Evolutionary conservation across 2,329 filamentous ascomycete species (phyloP), one percentile per base, ranked within the genome.

Genomic region (Pseudocercospora vitis): DNA sequence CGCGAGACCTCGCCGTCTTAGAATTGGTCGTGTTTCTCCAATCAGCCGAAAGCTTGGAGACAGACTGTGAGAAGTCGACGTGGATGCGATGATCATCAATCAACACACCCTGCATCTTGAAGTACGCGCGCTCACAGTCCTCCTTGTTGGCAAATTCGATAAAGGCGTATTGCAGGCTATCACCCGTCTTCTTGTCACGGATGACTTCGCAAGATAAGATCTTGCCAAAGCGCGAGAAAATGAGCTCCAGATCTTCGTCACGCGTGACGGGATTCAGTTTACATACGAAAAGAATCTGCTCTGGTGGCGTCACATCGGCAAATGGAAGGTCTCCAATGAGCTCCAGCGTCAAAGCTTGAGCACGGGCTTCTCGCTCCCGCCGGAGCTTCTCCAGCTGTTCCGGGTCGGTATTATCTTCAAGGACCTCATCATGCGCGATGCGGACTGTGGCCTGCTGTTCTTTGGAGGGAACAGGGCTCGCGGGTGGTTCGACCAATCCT

Each of bases 261-360:
- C 89, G 88, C 7, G 94, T 99, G 42, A 99, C 91, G 0, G 94
- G 94, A 65, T 99, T 99, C 37, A 99, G 79, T 71, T 99, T 99
- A 85, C 94, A 99, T 37, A 99, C 91, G 69, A 99, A 99, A 1
- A 99, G 79, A 11, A 99, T 86, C 71, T 99, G 97, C 74, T 99
- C 94, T 0, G 94, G 94, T 3, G 94, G 94, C 65, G 92, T 95
- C 64, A 99, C 91, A 73, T 99, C 94, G 55, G 94, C 94, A 71
- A 96, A 99, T 3, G 94, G 94, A 54, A 99, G 77, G 70, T 99
- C 94, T 37, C 94, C 94, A 73, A 99, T 94, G 85, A 99, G 95
- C 75, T 99, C 94, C 44, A 99, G 80, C 1, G 92, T 97, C 65
- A 99, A 76, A 0, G 94, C 94, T 71, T 97, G 94, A 0, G 92